Evolutionary conservation across 2,329 filamentous ascomycete genomes (phyloP), one percentile per base, ranked within the genome.

Genomic region (Volutella citrinella): DNA sequence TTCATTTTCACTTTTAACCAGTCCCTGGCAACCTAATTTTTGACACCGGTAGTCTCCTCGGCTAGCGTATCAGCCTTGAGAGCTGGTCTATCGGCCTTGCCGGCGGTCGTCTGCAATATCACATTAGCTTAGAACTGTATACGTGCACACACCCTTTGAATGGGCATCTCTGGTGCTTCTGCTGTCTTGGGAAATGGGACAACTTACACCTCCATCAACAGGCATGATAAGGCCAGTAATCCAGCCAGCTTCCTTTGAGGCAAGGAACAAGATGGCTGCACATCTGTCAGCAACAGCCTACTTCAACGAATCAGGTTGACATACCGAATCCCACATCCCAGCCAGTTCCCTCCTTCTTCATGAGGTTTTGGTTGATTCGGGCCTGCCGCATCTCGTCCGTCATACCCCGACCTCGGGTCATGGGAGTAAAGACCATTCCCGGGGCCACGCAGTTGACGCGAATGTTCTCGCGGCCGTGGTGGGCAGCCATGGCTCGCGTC

Each of bases 401-500:
- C 63, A 69, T 68, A 2, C 63, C 61, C 4, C 48, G 48, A 4
- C 25, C 25, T 16, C 13, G 25, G 3, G 43, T 60, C 66, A 70
- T 70, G 1, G 66, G 66, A 8, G 66, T 69, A 36, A 66, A 69
- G 2, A 69, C 52, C 60, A 67, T 67, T 34, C 61, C 51, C 38
- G 17, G n/a, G 19, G 13, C n/a, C 3, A 71, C 66, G 21, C 67
- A 70, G 29, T 72, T 72, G 7, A 71, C 67, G 4, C 67, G 52
- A 17, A 72, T 67, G 9, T 61, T 60, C 7, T 66, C 56, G 10
- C 43, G 34, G 3, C 58, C 68, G 45, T 72, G 68, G 24, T 71
- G 64, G 4, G 65, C 64, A 5, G 69, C 68, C 68, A 72, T 72
- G 5, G 68, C 65, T 2, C 66, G 48, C 6, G 69, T 71, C 67